Evolutionary conservation across 2,329 filamentous ascomycete species (phyloP).

Genomic region (Byssoonygena ceratinophila): DNA sequence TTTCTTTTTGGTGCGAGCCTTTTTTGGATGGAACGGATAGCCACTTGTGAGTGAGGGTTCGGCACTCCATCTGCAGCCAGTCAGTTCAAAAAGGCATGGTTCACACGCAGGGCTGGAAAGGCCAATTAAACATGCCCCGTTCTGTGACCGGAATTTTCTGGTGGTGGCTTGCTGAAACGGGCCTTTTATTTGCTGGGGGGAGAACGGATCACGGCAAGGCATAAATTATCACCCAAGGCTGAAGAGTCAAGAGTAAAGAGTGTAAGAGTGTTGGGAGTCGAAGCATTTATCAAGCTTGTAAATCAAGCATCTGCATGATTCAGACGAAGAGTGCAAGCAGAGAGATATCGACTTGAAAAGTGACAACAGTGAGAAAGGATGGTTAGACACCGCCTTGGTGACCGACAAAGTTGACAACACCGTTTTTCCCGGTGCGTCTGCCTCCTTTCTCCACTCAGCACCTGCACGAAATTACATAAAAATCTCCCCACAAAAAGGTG

Average conservation of each 20-base stretch:
- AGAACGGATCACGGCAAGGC: slow-evolving; percentile 1
- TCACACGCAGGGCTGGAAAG: neutral
- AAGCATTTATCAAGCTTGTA: too few relatives aligned
- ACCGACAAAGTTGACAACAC: too few relatives aligned
- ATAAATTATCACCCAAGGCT: neutral
- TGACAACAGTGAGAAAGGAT: neutral
- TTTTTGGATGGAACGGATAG: neutral
- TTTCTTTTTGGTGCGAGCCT: neutral
- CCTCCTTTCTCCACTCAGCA: neutral
- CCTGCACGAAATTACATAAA: neutral
- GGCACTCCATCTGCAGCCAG: too few relatives aligned
- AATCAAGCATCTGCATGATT: too few relatives aligned
- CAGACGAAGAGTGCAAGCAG: neutral
- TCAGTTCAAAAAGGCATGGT: neutral
- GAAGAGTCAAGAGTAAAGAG: too few relatives aligned
- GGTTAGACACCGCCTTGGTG: too few relatives aligned
- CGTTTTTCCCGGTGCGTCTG: neutral
- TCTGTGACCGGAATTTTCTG: neutral
- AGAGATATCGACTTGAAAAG: neutral
- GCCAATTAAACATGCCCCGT: neutral
- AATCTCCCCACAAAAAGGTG: neutral
- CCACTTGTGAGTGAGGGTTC: too few relatives aligned
- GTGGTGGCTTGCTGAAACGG: slow-evolving; percentile 3
- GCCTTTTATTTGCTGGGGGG: neutral
- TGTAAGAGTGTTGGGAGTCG: too few relatives aligned